Conservation (phyloP, 2,329 filamentous ascomycete genomes). For the Didymella pinodella region DNA sequence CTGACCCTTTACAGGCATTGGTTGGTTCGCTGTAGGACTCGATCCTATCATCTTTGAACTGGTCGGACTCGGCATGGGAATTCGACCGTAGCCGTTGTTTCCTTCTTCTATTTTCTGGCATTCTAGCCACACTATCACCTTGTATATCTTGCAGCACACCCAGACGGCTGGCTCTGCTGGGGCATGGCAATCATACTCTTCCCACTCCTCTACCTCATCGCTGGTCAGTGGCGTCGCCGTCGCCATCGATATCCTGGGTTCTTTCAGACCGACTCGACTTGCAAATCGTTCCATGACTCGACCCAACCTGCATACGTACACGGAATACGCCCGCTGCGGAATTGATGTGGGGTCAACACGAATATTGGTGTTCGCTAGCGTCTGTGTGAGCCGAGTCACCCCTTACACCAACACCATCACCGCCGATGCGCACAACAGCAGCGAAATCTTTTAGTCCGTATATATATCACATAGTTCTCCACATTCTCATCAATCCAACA, state of each 20-base stretch:
- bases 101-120: not conserved
- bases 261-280: not conserved
- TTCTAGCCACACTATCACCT: not conserved
- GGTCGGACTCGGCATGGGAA: slow-evolving; percentile 57
- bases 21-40: slow-evolving; percentile 78
- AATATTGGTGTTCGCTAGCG: slow-evolving; percentile 13
- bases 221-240: too few relatives aligned
- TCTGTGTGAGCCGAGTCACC: slow-evolving; percentile 4
- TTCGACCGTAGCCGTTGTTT: slow-evolving; percentile 13
- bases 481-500: not conserved
- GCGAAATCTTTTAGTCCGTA: too few relatives aligned
- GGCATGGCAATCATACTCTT: slow-evolving; percentile 4
- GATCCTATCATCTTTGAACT: slow-evolving; percentile 76
- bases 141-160: slow-evolving; percentile 8
- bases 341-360: slow-evolving; percentile 5
- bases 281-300: too few relatives aligned
- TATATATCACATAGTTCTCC: not conserved
- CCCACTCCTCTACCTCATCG: too few relatives aligned
- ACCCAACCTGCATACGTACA: not conserved
- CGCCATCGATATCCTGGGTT: too few relatives aligned
- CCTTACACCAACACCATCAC: slow-evolving; percentile 1
- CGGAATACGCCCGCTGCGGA: not conserved
- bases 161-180: slow-evolving; percentile 6
- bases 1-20: slow-evolving; percentile 70
- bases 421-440: too few relatives aligned